phyloP scores from a whole-genome alignment of 2,329 filamentous ascomycete species.

The Fusarium sp. region DNA sequence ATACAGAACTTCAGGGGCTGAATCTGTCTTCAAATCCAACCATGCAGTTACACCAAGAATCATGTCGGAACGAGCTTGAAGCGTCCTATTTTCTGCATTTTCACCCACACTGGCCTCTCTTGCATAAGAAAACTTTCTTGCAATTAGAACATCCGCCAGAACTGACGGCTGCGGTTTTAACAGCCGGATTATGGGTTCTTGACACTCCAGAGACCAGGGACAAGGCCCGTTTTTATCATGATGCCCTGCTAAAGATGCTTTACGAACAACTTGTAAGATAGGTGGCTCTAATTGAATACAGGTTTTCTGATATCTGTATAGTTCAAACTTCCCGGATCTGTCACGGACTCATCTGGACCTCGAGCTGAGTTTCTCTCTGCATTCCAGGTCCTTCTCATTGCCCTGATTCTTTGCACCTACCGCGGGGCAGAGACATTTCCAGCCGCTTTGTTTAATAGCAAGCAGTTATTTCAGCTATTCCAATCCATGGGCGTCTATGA shows the following conservation, averaged over 20 bases:
- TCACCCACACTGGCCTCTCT: neutral
- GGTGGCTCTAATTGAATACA: accelerated
- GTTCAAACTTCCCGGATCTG: accelerated
- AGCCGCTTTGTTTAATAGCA: neutral
- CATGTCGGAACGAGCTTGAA: neutral
- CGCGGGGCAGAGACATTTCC: neutral
- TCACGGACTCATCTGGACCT: neutral
- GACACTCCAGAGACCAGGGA: neutral
- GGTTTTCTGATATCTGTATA: accelerated
- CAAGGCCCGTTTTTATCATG: neutral
- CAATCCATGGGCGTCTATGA: neutral
- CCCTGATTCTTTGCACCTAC: neutral
- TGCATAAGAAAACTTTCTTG: neutral
- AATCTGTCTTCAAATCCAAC: neutral
- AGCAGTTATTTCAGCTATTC: neutral
- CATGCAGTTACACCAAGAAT: neutral
- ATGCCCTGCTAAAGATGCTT: neutral
- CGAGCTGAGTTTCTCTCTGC: neutral
- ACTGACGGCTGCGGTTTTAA: neutral
- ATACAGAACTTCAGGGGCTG: neutral
- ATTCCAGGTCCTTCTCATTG: neutral
- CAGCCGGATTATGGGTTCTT: neutral
- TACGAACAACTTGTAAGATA: neutral
- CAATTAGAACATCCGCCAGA: accelerated
- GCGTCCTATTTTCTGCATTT: neutral